Conservation (phyloP, 768 basidiomycete species). For the Boletus sp. region DNA sequence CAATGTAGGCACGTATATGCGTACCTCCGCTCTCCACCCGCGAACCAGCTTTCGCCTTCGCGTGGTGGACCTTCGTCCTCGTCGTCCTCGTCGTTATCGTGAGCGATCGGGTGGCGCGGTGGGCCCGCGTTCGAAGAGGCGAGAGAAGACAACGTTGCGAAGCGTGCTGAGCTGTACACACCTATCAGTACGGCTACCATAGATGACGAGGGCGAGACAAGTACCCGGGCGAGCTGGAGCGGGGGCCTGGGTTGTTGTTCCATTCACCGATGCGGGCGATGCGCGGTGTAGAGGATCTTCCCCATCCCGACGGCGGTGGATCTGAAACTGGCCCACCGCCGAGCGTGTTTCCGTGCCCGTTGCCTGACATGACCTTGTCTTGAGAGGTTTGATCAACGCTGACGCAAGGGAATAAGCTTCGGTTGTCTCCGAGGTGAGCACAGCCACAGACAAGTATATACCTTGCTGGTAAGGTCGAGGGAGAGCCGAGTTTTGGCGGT, state of each 20-base stretch:
- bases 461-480: no score
- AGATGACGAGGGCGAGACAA: not conserved
- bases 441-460: not conserved
- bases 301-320: constrained; percentile 48
- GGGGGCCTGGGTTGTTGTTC: constrained; percentile 27
- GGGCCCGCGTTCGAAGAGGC: constrained; percentile 14
- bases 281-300: constrained; percentile 38
- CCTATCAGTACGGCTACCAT: not conserved
- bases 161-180: constrained; percentile 24
- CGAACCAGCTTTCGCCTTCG: constrained; percentile 72
- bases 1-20: not conserved
- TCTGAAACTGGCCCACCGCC: constrained; percentile 44
- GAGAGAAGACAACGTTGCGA: constrained; percentile 38
- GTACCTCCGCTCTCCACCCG: constrained; percentile 93
- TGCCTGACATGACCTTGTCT: constrained; percentile 35
- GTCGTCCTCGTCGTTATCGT: constrained; percentile 44
- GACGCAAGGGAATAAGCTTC: not conserved
- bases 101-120: constrained; percentile 15
- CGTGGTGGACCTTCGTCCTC: constrained; percentile 40
- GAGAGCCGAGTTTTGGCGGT: no score
- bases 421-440: not conserved
- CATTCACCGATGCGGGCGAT: constrained; percentile 56
- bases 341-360: constrained; percentile 43
- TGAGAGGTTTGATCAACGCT: not conserved
- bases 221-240: constrained; percentile 15